Base-by-base conservation (phyloP, 805 yeast species). In the Barnettozyma sucrosica region DNA sequence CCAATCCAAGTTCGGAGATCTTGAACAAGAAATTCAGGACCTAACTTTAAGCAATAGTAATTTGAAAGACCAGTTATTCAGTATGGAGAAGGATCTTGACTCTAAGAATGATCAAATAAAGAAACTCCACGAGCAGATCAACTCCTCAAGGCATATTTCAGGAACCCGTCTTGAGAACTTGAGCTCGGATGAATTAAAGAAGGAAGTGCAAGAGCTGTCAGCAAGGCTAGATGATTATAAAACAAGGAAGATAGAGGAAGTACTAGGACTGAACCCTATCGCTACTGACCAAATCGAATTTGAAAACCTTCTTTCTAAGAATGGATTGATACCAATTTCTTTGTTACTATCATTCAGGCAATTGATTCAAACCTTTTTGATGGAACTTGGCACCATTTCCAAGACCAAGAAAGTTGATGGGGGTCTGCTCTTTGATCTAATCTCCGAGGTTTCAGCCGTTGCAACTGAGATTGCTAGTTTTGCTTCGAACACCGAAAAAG, bases 201-300 rank as follows among this genome's bases (percentile, higher is more conserved):
- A 63, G 39, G 64, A 66, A 45, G 51, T 74, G 9, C 59, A 68
- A 5, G 70, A 67, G 47, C 75, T 85, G 79, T 81, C 76, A 61
- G 58, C 62, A 42, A 77, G 68, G 51, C 76, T 67, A 54, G 79
- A 78, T 59, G 73, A 74, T 13, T 64, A 73, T n/a, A 71, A 77
- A 45, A 48, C 60, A 11, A 63, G 63, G 21, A 50, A 51, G 25
- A 56, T 74, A 20, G 64, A 64, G 33, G 59, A 61, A 11, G 36
- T 51, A 2, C 41, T 52, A 62, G 40, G 63, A 50, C 34, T 56
- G 47, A 20, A 48, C 16, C 39, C 45, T 52, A 25, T 50, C 55
- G 39, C 60, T 7, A 51, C 59, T 18, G 55, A 57, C 7, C 62
- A 66, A 14, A 52, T 38, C 10, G 21, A 14, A 18, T 45, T 75